phyloP scores from a whole-genome alignment of 495 filamentous ascomycete genomes.

The Tuber magnatum region DNA sequence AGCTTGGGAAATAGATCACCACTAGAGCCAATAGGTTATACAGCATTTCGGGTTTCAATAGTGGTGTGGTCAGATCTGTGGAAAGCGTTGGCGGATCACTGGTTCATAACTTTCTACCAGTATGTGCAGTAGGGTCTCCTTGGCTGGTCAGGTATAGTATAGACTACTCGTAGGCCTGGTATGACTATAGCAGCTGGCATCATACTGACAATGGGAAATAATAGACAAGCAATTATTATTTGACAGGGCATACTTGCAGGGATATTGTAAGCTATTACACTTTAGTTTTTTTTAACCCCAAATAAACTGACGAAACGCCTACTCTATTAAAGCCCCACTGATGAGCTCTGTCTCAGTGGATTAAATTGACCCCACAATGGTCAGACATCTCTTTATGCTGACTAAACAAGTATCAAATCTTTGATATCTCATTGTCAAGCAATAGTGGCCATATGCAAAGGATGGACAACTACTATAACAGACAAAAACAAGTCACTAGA shows the following conservation, averaged over 20 bases:
- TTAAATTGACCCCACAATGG: background rate
- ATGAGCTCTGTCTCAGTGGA: background rate
- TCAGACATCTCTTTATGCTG: background rate
- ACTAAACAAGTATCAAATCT: background rate
- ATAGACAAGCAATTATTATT: background rate
- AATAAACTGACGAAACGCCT: background rate
- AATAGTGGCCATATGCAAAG: background rate
- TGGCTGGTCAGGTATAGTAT: background rate
- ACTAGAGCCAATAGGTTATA: background rate
- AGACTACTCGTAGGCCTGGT: too few species aligned
- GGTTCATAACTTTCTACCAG: background rate
- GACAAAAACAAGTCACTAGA: background rate
- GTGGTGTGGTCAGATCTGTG: background rate
- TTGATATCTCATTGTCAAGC: background rate
- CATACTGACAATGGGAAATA: background rate
- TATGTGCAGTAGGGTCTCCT: background rate
- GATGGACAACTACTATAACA: background rate
- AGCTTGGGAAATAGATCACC: background rate
- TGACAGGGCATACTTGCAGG: background rate
- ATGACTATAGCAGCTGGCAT: too few species aligned
- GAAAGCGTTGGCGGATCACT: background rate
- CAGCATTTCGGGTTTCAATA: background rate
- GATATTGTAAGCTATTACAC: background rate
- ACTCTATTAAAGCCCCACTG: background rate
- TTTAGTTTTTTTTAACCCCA: background rate